phyloP scores from a whole-genome alignment of 1,139 yeast genomes.

The Diutina mesorugosa region DNA sequence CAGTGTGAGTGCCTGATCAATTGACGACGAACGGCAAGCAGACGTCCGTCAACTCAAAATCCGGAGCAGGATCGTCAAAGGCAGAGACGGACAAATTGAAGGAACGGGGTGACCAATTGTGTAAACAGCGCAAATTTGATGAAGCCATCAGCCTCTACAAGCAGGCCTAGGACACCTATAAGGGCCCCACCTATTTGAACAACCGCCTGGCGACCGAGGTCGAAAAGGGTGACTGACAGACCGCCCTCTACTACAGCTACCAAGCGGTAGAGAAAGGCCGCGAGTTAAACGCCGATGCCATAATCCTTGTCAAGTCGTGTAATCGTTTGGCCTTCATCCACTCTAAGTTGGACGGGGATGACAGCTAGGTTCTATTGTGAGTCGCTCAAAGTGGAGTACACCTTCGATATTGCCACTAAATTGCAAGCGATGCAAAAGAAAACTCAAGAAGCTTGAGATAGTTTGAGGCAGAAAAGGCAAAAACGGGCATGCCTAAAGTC shows the following conservation, averaged over 20 bases:
- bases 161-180: slow-evolving; percentile 70
- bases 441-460: slow-evolving; percentile 67
- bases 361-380: slow-evolving; percentile 79
- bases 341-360: slow-evolving; percentile 49
- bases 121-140: slow-evolving; percentile 81
- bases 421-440: slow-evolving; percentile 82
- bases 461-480: slow-evolving; percentile 87
- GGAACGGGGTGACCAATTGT: slow-evolving; percentile 74
- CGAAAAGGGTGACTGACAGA: slow-evolving; percentile 86
- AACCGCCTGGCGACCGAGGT: slow-evolving; percentile 97
- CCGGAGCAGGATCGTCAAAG: slow-evolving; percentile 14
- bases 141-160: slow-evolving; percentile 83
- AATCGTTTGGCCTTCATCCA: slow-evolving; percentile 83
- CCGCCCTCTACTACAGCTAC: slow-evolving; percentile 74
- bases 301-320: slow-evolving; percentile 80
- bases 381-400: slow-evolving; percentile 92
- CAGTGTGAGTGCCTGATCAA: no score
- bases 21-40: no score
- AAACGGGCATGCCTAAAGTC: slow-evolving; percentile 88
- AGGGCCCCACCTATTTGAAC: slow-evolving; percentile 87
- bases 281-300: slow-evolving; percentile 84
- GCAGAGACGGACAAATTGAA: slow-evolving; percentile 67
- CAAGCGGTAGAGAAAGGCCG: slow-evolving; percentile 83
- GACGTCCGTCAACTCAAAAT: no score
- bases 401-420: slow-evolving; percentile 84